Evolutionary conservation across 192 early-diverging fungal species (phyloP), one percentile per base, ranked within the genome.

Genomic region (Rhizophlyctis rosea): DNA sequence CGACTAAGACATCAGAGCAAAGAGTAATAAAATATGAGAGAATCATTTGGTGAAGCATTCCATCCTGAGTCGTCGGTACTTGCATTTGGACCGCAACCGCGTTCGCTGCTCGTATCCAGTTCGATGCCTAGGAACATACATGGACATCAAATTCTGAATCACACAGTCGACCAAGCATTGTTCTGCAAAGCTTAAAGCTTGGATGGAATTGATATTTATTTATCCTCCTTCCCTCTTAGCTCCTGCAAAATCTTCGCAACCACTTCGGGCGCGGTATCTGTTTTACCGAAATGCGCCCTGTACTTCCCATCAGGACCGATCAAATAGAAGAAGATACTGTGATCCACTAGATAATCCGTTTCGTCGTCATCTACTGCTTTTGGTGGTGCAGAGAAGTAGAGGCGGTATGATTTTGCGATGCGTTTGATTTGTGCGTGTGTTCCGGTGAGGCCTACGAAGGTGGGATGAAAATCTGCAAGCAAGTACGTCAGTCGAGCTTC

Each of bases 301-400:
- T 96, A 99, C 54, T 83, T 65, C 36, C 95, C 95, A 50, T 94
- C 85, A 5, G 91, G 93, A 52, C 89, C 88, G 83, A 99, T 91
- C 47, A 99, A 74, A 70, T 98, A 99, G 62, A 96, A 96, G 75
- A 96, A 99, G 69, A 99, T 99, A 35, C 92, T 93, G 68, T 99
- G 96, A 62, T 99, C 96, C 13, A 99, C 96, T 34, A 99, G 72
- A 68, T 99, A 99, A 66, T 99, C 95, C 54, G 90, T 85, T 32
- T 90, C 90, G 14, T 88, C 85, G 47, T 85, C 83, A 58, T 85
- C 83, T 2, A 83, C 60, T 3, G 82, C 79, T 24, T 66, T 55
- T 21, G 94, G 95, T 31, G 96, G 96, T 35, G 90, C 87, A 61
- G 86, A 90, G 61, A 90, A 92, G 72, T 99, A 99, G 44, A 99